A percentile compares a stretch with the other conserved stretches of the same genome.
Conservation (phyloP, 192 early-diverging fungal species). For the Coemansia sp. region DNA sequence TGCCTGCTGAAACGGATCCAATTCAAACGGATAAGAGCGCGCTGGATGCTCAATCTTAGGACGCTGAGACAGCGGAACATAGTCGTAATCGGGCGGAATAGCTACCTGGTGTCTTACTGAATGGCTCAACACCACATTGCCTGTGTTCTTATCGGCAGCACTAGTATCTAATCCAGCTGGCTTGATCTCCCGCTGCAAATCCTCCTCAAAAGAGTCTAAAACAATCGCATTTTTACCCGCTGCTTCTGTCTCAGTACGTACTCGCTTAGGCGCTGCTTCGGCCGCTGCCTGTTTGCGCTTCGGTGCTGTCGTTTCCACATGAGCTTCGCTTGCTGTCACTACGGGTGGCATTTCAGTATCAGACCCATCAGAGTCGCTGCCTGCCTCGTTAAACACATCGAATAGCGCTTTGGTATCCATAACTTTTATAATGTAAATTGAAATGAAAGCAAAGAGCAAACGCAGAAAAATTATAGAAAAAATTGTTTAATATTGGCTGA, state of each 20-base stretch:
- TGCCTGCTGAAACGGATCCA: slow-evolving; percentile 94
- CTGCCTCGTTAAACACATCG: slow-evolving; percentile 49
- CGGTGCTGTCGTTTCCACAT: background rate
- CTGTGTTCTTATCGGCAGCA: slow-evolving; percentile 53
- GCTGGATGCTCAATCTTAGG: slow-evolving; percentile 75
- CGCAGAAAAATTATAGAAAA: background rate
- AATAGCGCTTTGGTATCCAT: slow-evolving; percentile 48
- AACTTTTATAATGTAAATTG: background rate
- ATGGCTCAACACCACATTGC: slow-evolving; percentile 45
- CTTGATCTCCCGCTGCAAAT: slow-evolving; percentile 65
- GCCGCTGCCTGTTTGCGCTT: slow-evolving; percentile 1
- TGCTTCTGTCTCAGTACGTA: slow-evolving; percentile 5
- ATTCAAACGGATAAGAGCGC: slow-evolving; percentile 81
- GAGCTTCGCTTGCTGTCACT: background rate
- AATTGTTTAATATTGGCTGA: too few species aligned
- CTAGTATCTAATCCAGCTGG: slow-evolving; percentile 55
- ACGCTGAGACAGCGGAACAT: slow-evolving; percentile 85
- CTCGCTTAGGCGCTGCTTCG: slow-evolving; percentile 21
- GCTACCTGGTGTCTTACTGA: slow-evolving; percentile 95
- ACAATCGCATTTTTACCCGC: slow-evolving; percentile 55
- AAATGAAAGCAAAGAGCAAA: background rate
- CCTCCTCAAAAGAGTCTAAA: slow-evolving; percentile 65
- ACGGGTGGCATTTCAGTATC: slow-evolving; percentile 5
- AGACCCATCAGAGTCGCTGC: slow-evolving; percentile 22
- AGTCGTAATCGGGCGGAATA: slow-evolving; percentile 79